Percentiles rank a stretch among this genome's conserved stretches.
Conservation (phyloP, 768 basidiomycete genomes). For the Pulveroboletus ravenelii region DNA sequence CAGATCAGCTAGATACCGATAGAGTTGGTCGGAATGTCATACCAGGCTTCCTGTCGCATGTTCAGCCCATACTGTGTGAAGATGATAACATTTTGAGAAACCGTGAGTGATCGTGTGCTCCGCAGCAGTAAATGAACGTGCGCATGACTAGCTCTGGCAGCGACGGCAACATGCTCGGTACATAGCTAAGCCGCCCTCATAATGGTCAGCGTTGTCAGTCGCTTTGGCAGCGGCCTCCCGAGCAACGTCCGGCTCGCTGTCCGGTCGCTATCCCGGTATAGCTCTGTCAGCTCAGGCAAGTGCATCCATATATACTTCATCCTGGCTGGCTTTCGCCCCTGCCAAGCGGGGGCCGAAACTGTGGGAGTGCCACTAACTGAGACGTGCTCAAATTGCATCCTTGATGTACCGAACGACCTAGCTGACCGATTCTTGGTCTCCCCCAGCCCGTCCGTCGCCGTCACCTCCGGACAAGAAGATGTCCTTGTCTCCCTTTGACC, state of each 20-base stretch:
- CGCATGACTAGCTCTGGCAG: too few relatives aligned
- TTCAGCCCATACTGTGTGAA: too few relatives aligned
- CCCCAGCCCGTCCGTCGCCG: not conserved
- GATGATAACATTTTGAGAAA: too few relatives aligned
- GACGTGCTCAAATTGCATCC: not conserved
- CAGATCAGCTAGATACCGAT: not conserved
- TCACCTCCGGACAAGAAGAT: not conserved
- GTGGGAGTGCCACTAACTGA: not conserved
- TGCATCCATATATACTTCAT: too few relatives aligned
- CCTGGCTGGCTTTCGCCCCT: too few relatives aligned
- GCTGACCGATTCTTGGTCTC: not conserved
- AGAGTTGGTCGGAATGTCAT: not conserved
- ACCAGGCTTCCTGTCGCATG: not conserved
- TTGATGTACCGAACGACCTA: not conserved
- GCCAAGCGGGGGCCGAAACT: not conserved
- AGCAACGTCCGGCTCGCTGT: too few relatives aligned
- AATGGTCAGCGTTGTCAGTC: too few relatives aligned
- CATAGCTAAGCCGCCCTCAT: too few relatives aligned
- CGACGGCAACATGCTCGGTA: too few relatives aligned
- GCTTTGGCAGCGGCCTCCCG: too few relatives aligned
- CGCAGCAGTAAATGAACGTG: too few relatives aligned
- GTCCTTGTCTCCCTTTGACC: constrained; percentile 23
- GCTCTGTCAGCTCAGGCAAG: not conserved
- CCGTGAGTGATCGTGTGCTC: too few relatives aligned
- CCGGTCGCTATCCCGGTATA: not conserved